A percentile compares a stretch with the other conserved stretches of the same genome.
phyloP scores from a whole-genome alignment of 257 asterid species.

The Nicotiana attenuata region DNA sequence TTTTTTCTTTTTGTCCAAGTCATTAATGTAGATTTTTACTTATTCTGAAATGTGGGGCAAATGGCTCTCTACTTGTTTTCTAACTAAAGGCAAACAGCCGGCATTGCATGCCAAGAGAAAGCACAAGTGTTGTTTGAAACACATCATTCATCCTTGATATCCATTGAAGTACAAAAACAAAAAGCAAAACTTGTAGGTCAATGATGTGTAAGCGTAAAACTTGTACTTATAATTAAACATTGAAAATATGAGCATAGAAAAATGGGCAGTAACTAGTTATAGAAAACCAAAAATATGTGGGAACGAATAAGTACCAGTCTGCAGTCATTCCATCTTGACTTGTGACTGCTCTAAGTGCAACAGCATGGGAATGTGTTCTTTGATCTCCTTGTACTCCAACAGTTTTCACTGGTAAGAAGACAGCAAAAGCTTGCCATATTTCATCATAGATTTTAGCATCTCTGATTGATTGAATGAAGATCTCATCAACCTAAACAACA shows the following conservation, averaged over 20 bases:
- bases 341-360: slow-evolving; percentile 91
- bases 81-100: not conserved
- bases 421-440: slow-evolving; percentile 99
- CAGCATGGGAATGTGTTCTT: slow-evolving; percentile 88
- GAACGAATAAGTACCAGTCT: slow-evolving; percentile 54
- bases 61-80: not conserved
- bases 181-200: not conserved
- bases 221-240: not conserved
- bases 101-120: not conserved
- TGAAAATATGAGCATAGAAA: not conserved
- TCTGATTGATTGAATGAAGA: slow-evolving; percentile 83
- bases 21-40: not conserved
- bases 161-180: not conserved
- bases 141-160: not conserved
- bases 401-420: slow-evolving; percentile 76
- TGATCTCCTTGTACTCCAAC: slow-evolving; percentile 99
- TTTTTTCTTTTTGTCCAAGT: not conserved
- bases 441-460: slow-evolving; percentile 87
- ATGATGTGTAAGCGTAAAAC: not conserved
- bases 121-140: not conserved
- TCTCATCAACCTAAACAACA: slow-evolving; percentile 76
- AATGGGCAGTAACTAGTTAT: not conserved
- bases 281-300: not conserved
- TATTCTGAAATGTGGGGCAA: not conserved
- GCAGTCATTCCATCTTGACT: slow-evolving; percentile 99